Evolutionary conservation across 441 rosid genomes (phyloP).

Genomic region (Manihot esculenta): DNA sequence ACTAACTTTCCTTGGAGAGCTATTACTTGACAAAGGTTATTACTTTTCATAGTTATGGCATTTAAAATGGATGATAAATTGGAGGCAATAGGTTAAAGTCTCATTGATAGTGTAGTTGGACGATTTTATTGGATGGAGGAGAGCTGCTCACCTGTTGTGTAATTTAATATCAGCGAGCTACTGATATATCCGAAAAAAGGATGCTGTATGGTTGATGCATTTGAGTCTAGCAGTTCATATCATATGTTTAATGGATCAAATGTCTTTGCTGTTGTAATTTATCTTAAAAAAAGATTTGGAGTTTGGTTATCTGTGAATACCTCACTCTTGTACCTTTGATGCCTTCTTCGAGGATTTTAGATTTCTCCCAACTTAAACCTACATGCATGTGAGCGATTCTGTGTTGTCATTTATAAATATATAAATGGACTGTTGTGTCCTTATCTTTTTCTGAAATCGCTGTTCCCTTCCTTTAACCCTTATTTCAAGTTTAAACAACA

Average conservation of each 20-base stretch:
- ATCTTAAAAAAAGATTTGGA: conserved; percentile 2
- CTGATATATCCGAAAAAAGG: not conserved
- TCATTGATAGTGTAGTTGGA: not conserved
- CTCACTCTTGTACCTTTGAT: not conserved
- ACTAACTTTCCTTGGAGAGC: not conserved
- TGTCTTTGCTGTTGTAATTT: not conserved
- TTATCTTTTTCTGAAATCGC: not conserved
- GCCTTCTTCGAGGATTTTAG: not conserved
- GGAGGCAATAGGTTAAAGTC: not conserved
- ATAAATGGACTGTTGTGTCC: not conserved
- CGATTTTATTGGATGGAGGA: not conserved
- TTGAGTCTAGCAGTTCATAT: not conserved
- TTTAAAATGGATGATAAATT: conserved; percentile 2
- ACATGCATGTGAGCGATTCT: not conserved
- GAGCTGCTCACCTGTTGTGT: not conserved
- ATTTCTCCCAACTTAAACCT: not conserved
- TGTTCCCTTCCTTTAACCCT: not conserved
- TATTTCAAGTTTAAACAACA: not conserved
- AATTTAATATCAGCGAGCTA: not conserved
- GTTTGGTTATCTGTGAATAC: not conserved
- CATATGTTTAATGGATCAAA: not conserved
- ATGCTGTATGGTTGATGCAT: not conserved
- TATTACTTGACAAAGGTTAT: not conserved
- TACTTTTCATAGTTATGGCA: not conserved
- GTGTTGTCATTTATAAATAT: not conserved